phyloP scores from a whole-genome alignment of 352 stramenopile genomes.

The Phytophthora agathidicida region DNA sequence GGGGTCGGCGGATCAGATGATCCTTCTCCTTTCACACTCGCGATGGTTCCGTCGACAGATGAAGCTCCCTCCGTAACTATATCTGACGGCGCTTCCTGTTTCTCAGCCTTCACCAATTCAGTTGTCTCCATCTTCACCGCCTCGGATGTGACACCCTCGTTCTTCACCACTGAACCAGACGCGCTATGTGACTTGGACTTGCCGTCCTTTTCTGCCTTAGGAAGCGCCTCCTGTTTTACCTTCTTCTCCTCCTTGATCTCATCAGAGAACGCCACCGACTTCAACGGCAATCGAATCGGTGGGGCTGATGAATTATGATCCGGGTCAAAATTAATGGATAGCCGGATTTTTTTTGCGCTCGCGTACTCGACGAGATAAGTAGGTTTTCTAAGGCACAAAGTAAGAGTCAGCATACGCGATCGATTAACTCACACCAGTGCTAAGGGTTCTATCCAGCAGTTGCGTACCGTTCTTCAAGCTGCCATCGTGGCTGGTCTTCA shows the following conservation, averaged over 20 bases:
- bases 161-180: conserved; percentile 11
- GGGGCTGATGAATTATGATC: conserved; percentile 28
- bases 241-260: conserved; percentile 15
- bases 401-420: not conserved
- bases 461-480: conserved; percentile 46
- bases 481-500: conserved; percentile 73
- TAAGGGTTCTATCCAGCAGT: not conserved
- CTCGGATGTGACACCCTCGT: conserved; percentile 2
- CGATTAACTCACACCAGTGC: not conserved
- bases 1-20: not conserved
- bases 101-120: conserved; percentile 19
- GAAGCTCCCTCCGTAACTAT: not conserved
- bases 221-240: conserved; percentile 5
- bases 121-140: conserved; percentile 14
- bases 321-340: conserved; percentile 80
- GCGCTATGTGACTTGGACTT: not conserved
- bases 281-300: conserved; percentile 19
- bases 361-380: conserved; percentile 76
- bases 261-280: conserved; percentile 14
- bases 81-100: not conserved
- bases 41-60: not conserved
- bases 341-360: conserved; percentile 71
- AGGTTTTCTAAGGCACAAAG: conserved; percentile 31
- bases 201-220: not conserved
- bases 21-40: conserved; percentile 23